A percentile compares a stretch with the other conserved stretches of the same genome.
These are phyloP conservation scores for Rhododendron mucronatum DNA, from an alignment of 148 eudicot species.

Conservation along the genomic window DNA sequence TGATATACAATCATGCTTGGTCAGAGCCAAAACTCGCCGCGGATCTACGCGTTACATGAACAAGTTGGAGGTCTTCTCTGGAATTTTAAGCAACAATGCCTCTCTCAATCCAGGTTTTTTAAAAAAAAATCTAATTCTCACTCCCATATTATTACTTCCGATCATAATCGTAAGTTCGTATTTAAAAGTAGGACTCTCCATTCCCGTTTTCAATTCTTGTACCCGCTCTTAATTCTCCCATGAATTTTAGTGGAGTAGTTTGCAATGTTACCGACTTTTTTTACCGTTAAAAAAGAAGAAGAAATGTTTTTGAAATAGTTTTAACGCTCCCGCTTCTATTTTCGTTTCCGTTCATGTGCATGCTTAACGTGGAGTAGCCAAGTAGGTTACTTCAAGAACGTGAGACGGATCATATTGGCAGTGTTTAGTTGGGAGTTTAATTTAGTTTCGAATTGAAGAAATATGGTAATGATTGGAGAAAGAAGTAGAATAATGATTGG, in stretches of 20 bases:
- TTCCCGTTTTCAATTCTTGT: neutral
- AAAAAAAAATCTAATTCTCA: neutral
- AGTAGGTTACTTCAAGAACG: too few relatives aligned
- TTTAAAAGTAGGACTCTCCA: neutral
- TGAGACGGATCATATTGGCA: too few relatives aligned
- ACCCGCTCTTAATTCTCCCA: neutral
- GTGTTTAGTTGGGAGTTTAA: too few relatives aligned
- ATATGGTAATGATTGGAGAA: too few relatives aligned
- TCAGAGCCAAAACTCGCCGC: constrained; percentile 67
- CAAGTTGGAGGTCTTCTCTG: constrained; percentile 58
- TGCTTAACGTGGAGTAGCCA: neutral
- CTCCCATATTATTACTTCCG: neutral
- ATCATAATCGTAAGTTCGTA: neutral
- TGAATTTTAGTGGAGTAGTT: neutral
- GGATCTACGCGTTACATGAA: constrained; percentile 79
- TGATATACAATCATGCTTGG: constrained; percentile 63
- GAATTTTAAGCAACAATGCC: constrained; percentile 74
- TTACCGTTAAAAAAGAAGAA: too few relatives aligned
- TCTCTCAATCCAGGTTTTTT: constrained; percentile 68
- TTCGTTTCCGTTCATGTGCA: too few relatives aligned
- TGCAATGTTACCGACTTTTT: neutral
- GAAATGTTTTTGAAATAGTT: too few relatives aligned
- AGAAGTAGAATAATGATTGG: too few relatives aligned
- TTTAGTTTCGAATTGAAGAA: too few relatives aligned
- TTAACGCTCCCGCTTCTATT: too few relatives aligned